Evolutionary conservation across 768 basidiomycete genomes (phyloP), one percentile per base, ranked within the genome.

Genomic region (Butyriboletus loyo): DNA sequence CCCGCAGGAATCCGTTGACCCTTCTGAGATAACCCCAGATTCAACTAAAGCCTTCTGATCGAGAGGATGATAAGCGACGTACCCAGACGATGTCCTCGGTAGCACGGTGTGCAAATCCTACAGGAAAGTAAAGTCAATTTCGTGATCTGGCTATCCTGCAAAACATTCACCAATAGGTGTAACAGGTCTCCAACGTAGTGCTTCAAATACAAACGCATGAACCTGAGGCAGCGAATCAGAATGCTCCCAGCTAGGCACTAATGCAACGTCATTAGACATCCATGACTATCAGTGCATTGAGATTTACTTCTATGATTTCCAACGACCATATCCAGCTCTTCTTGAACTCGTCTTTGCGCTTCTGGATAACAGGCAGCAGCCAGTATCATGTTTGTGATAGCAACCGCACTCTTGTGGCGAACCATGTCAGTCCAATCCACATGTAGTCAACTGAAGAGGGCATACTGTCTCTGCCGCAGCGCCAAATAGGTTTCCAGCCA

Each of bases 81-180:
- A 82, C 82, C 80, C 82, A 87, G 22, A 80, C 60, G 34, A 87
- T 76, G 50, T 86, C 84, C 45, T 77, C 77, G 0, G 82, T 86
- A 0, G 84, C 77, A 13, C 78, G 77, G 55, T 88, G 86, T 1
- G 80, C 72, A 51, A 85, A 81, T 0, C 85, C 65, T 66, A 15
- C 4, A 27, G 2, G 19, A 42, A 30, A 14, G 7, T 14, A 24
- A 5, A 8, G 25, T 54, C 21, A 46, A 34, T 27, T 13, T 21
- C 30, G 7, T n/a, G 8, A 13, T 5, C 3, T 4, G 3, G 2
- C 1, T 14, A 5, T 9, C 35, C 15, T 21, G 2, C 21, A 49
- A 32, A 13, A 3, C 11, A 46, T 46, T 50, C 10, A 62, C 73
- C 72, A 19, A 59, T 51, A 1, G 66, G 55, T 0, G 50, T 53